Evolutionary conservation across 306 rosid species (phyloP).

Genomic region (Neltuma alba): DNA sequence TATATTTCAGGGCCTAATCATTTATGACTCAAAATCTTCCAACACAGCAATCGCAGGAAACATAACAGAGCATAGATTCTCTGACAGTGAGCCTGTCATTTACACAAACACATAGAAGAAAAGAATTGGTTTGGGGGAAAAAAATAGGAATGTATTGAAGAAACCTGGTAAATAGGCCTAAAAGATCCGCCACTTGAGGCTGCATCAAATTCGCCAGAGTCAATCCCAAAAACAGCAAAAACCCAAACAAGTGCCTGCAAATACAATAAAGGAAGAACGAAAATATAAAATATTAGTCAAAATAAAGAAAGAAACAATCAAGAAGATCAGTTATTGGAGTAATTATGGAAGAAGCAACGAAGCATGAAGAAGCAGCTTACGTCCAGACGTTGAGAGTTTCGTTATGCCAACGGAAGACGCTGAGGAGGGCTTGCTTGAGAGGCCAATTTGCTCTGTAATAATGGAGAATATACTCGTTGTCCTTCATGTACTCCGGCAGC

Average conservation of each 20-base stretch:
- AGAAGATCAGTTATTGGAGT: neutral
- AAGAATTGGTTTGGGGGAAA: neutral
- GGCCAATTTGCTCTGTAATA: slow-evolving; percentile 88
- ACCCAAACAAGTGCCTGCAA: slow-evolving; percentile 92
- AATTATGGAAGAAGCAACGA: neutral
- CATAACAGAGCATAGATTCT: neutral
- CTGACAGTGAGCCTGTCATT: neutral
- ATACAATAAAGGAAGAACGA: too few relatives aligned
- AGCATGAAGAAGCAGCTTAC: slow-evolving; percentile 39
- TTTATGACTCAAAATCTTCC: slow-evolving; percentile 10
- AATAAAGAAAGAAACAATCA: neutral
- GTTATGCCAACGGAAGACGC: slow-evolving; percentile 88
- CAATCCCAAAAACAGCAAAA: slow-evolving; percentile 76
- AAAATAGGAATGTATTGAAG: neutral
- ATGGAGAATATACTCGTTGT: slow-evolving; percentile 79
- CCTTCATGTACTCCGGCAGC: slow-evolving; percentile 91
- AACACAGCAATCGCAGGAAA: neutral
- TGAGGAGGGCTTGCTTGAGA: slow-evolving; percentile 69
- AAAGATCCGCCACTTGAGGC: slow-evolving; percentile 70
- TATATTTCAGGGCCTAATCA: neutral
- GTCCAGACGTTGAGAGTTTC: slow-evolving; percentile 97
- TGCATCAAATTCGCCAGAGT: slow-evolving; percentile 75
- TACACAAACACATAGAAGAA: neutral
- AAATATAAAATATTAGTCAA: neutral
- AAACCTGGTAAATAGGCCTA: slow-evolving; percentile 67